Evolutionary conservation across 2,329 filamentous ascomycete species (phyloP).

Genomic region (Microcyclospora tardicrescens): DNA sequence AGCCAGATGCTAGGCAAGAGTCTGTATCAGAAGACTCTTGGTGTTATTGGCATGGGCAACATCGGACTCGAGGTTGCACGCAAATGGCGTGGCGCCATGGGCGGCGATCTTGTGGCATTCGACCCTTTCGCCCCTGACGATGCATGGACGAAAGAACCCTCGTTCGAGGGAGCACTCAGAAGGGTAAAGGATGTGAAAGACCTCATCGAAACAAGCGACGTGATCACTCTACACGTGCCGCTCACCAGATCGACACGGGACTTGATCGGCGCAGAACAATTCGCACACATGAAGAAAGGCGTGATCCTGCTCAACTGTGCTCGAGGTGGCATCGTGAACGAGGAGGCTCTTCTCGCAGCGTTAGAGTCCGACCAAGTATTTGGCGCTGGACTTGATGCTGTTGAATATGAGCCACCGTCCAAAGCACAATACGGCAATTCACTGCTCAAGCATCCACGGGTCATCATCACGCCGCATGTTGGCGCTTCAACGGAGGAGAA

Average conservation of each 20-base stretch:
- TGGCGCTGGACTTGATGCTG: conserved; percentile 69
- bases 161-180: too few species aligned
- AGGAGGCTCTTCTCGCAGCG: conserved; percentile 56
- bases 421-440: conserved; percentile 42
- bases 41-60: conserved; percentile 64
- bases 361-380: conserved; percentile 59
- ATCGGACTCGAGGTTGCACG: conserved; percentile 67
- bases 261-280: conserved; percentile 54
- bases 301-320: conserved; percentile 69
- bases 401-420: conserved; percentile 62
- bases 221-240: conserved; percentile 70
- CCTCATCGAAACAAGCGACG: too few species aligned
- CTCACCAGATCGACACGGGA: conserved; percentile 64
- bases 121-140: too few species aligned
- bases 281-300: conserved; percentile 58
- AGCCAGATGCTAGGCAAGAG: conserved; percentile 63
- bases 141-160: too few species aligned
- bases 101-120: conserved; percentile 61
- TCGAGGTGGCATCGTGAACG: conserved; percentile 67
- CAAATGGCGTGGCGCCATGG: conserved; percentile 64
- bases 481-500: conserved; percentile 71
- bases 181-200: too few species aligned
- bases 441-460: conserved; percentile 55
- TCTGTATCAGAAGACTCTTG: conserved; percentile 63
- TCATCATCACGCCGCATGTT: conserved; percentile 67